These are phyloP conservation scores for Didymella sp. DNA, from an alignment of 2,329 filamentous ascomycete species.

Conservation along the genomic window DNA sequence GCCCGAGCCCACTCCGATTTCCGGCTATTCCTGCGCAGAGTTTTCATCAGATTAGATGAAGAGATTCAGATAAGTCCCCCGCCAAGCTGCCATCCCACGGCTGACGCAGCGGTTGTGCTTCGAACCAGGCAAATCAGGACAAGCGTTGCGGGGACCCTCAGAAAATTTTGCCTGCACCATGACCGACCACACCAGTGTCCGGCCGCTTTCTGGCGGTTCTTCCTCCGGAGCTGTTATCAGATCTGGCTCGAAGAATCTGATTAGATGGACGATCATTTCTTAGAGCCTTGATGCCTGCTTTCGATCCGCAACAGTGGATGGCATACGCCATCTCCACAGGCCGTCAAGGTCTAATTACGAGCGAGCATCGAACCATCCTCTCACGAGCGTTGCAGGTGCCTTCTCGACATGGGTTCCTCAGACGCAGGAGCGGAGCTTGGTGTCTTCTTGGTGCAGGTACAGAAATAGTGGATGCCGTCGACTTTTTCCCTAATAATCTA, in stretches of 20 bases:
- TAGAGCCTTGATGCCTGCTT: slow-evolving; percentile 18
- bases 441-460: slow-evolving; percentile 28
- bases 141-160: slow-evolving; percentile 36
- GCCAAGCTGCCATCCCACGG: slow-evolving; percentile 32
- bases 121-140: slow-evolving; percentile 17
- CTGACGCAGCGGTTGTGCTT: slow-evolving; percentile 19
- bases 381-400: slow-evolving; percentile 32
- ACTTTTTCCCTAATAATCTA: slow-evolving; percentile 23
- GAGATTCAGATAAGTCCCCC: slow-evolving; percentile 18
- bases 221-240: slow-evolving; percentile 39
- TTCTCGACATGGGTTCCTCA: slow-evolving; percentile 29
- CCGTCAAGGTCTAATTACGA: slow-evolving; percentile 28
- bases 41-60: slow-evolving; percentile 42
- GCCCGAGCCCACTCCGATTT: slow-evolving; percentile 33
- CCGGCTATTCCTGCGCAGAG: slow-evolving; percentile 14
- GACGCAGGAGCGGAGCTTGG: slow-evolving; percentile 25
- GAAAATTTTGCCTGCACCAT: slow-evolving; percentile 42
- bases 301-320: slow-evolving; percentile 25
- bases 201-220: slow-evolving; percentile 23
- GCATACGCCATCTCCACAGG: slow-evolving; percentile 31
- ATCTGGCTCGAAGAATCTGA: slow-evolving; percentile 30
- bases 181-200: slow-evolving; percentile 22
- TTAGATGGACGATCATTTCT: slow-evolving; percentile 33
- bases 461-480: slow-evolving; percentile 29
- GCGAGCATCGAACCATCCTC: slow-evolving; percentile 39